Evolutionary conservation across 768 basidiomycete genomes (phyloP).

Genomic region (Suillus brevipes): DNA sequence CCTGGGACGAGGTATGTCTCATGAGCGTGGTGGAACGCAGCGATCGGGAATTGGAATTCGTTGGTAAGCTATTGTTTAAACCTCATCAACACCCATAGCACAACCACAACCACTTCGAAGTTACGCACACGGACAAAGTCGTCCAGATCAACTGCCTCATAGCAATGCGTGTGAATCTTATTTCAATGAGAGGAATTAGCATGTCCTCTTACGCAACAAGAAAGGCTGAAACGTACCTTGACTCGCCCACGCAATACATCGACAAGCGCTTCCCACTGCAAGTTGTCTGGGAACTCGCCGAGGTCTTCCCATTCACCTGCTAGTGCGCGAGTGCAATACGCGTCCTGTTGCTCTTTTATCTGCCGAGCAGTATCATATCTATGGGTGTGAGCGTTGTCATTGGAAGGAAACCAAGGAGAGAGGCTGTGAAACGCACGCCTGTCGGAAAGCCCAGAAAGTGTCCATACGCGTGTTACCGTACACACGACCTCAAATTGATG

Average conservation of each 20-base stretch:
- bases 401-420: neutral
- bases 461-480: conserved; percentile 47
- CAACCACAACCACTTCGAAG: neutral
- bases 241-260: conserved; percentile 86
- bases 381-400: conserved; percentile 6
- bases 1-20: conserved; percentile 90
- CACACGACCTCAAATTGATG: conserved; percentile 16
- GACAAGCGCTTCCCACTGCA: conserved; percentile 75
- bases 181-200: neutral
- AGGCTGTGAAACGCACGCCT: conserved; percentile 37
- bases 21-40: conserved; percentile 85
- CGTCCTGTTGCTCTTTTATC: conserved; percentile 56
- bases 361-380: conserved; percentile 55
- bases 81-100: neutral
- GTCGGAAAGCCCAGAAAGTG: conserved; percentile 51
- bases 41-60: conserved; percentile 84
- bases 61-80: conserved; percentile 64
- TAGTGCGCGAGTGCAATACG: conserved; percentile 47
- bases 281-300: conserved; percentile 64
- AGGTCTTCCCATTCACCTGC: conserved; percentile 41
- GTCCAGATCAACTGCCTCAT: conserved; percentile 67
- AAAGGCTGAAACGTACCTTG: conserved; percentile 45
- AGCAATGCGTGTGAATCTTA: conserved; percentile 42
- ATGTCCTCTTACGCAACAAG: neutral
- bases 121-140: conserved; percentile 60